Percentiles rank a stretch among this genome's conserved stretches.
phyloP scores from a whole-genome alignment of 805 yeast genomes.

The Henningerozyma blattae region DNA sequence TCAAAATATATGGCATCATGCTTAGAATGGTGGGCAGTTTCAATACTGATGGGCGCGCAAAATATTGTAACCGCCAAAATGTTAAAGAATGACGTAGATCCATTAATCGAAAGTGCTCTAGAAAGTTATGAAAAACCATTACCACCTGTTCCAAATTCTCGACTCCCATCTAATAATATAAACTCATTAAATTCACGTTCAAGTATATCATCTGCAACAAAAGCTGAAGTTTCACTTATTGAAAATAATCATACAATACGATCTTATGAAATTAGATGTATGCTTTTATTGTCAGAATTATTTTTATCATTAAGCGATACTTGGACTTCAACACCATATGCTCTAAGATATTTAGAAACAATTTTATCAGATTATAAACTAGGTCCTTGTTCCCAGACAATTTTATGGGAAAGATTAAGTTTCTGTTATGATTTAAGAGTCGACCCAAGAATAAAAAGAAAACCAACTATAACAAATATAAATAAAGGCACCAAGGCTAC shows the following conservation, averaged over 20 bases:
- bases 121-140: conserved; percentile 28
- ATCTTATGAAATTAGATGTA: conserved; percentile 56
- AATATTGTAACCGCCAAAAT: conserved; percentile 30
- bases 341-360: conserved; percentile 32
- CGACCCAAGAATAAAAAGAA: conserved; percentile 26
- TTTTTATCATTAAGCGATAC: conserved; percentile 33
- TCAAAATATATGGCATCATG: conserved; percentile 44
- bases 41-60: conserved; percentile 48
- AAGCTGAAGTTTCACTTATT: conserved; percentile 32
- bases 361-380: conserved; percentile 35
- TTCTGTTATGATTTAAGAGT: conserved; percentile 37
- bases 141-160: conserved; percentile 23
- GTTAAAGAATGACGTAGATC: conserved; percentile 34
- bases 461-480: conserved; percentile 12
- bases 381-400: conserved; percentile 35
- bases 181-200: neutral
- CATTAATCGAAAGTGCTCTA: conserved; percentile 22
- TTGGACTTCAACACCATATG: conserved; percentile 32
- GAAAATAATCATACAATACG: conserved; percentile 37
- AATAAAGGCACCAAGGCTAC: conserved; percentile 5
- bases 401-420: conserved; percentile 42
- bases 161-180: neutral
- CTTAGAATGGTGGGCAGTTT: conserved; percentile 79
- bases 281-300: conserved; percentile 60
- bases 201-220: neutral